These are phyloP conservation scores for Aureoboletus auriporus DNA, from an alignment of 768 basidiomycete species.

Conservation along the genomic window DNA sequence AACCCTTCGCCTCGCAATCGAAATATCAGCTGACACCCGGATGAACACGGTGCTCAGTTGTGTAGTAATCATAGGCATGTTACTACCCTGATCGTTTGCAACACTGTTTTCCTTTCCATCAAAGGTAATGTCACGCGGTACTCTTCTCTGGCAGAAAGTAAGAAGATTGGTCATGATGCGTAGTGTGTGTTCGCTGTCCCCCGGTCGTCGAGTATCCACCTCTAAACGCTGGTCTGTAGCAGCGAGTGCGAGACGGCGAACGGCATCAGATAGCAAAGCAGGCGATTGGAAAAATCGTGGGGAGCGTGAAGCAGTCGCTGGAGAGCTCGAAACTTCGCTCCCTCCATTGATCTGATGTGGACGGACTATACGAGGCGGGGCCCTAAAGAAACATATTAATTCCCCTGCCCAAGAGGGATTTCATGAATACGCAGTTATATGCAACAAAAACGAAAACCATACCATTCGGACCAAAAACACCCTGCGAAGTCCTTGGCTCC, in stretches of 20 bases:
- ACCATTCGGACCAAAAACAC: conserved; percentile 89
- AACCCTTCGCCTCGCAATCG: conserved; percentile 47
- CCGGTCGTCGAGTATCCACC: conserved; percentile 40
- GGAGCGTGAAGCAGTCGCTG: conserved; percentile 29
- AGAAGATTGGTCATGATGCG: conserved; percentile 77
- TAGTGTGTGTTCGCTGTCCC: conserved; percentile 56
- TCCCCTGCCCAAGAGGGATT: conserved; percentile 51
- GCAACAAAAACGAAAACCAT: conserved; percentile 8
- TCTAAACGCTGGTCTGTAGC: conserved; percentile 51
- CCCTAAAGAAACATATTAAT: conserved; percentile 82
- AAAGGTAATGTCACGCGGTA: conserved; percentile 37
- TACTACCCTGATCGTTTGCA: conserved; percentile 14
- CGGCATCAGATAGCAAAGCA: conserved; percentile 67
- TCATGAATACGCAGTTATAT: conserved; percentile 2
- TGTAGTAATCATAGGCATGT: conserved; percentile 27
- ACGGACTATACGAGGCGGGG: conserved; percentile 68
- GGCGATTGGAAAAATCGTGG: conserved; percentile 55
- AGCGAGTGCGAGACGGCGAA: conserved; percentile 58
- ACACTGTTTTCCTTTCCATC: conserved; percentile 34
- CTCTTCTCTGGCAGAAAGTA: conserved; percentile 49
- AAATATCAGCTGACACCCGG: conserved; percentile 46
- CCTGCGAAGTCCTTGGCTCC: conserved; percentile 83
- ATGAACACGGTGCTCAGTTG: conserved; percentile 60
- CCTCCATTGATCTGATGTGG: conserved; percentile 37
- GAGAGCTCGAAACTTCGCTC: conserved; percentile 45